These are phyloP conservation scores for Dichotomocladium elegans DNA, from an alignment of 371 early-diverging fungal genomes.

Conservation along the genomic window DNA sequence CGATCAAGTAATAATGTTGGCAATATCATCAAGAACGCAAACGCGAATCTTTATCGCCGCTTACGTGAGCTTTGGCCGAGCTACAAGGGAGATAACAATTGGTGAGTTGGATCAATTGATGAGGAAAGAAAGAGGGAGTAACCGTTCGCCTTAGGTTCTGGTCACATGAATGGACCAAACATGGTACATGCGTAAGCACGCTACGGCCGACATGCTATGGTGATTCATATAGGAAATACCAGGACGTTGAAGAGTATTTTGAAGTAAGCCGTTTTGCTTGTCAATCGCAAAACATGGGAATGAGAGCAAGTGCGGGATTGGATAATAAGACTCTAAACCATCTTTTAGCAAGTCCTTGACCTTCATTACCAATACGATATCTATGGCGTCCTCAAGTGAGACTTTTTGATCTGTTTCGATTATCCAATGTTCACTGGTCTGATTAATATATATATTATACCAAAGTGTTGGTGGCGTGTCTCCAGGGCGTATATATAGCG, in stretches of 20 bases:
- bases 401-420: too few species aligned
- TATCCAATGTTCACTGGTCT: too few species aligned
- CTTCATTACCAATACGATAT: conserved; percentile 40
- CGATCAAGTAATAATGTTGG: conserved; percentile 18
- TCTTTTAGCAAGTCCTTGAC: conserved; percentile 31
- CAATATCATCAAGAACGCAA: conserved; percentile 13
- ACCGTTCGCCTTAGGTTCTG: conserved; percentile 23
- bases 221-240: conserved; percentile 23
- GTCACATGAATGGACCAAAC: conserved; percentile 57
- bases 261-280: conserved; percentile 14
- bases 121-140: background rate
- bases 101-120: conserved; percentile 9
- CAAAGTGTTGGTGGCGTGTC: conserved; percentile 34
- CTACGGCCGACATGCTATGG: conserved; percentile 44
- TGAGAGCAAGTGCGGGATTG: too few species aligned
- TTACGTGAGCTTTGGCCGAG: conserved; percentile 37
- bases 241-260: conserved; percentile 48
- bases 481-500: conserved; percentile 36
- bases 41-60: conserved; percentile 15
- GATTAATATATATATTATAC: background rate
- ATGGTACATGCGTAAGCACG: conserved; percentile 53
- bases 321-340: too few species aligned
- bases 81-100: conserved; percentile 30
- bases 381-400: conserved; percentile 41
- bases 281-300: too few species aligned